Evolutionary conservation across 1,139 yeast genomes (phyloP).

Genomic region (Kluyveromyces marxianus): DNA sequence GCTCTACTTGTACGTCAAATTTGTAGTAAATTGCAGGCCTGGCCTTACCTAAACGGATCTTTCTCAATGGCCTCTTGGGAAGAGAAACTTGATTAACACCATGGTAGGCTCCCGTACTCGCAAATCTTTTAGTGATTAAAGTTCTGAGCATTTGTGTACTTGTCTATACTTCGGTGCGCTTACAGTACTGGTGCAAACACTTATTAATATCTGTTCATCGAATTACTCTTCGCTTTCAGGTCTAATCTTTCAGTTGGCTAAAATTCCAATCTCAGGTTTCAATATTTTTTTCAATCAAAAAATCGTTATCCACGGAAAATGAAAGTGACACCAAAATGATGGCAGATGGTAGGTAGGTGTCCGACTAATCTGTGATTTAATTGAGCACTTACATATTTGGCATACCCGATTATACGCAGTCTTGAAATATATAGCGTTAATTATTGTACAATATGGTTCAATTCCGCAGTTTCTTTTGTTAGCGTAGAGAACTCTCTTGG

Average conservation of each 20-base stretch:
- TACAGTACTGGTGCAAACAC: neutral
- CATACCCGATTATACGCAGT: no score
- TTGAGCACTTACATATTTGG: no score
- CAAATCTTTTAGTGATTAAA: slow-evolving; percentile 15
- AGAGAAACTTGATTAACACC: slow-evolving; percentile 24
- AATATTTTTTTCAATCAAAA: no score
- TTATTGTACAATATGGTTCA: neutral
- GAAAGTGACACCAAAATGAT: no score
- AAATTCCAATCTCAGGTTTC: no score
- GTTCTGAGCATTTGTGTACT: slow-evolving; percentile 10
- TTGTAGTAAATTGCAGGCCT: slow-evolving; percentile 90
- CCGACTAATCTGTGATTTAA: no score
- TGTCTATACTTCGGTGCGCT: neutral
- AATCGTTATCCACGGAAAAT: no score
- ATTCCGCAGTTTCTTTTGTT: neutral
- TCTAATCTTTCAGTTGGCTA: no score
- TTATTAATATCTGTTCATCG: no score
- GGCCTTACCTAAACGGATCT: slow-evolving; percentile 56
- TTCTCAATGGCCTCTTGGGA: slow-evolving; percentile 34
- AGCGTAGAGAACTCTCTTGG: slow-evolving; percentile 38
- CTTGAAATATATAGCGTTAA: no score
- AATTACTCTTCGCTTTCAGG: no score
- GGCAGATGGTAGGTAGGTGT: no score
- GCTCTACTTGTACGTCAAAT: slow-evolving; percentile 78
- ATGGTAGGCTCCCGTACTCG: slow-evolving; percentile 25